phyloP scores from a whole-genome alignment of 345 rosid species.

The Gossypium anomalum region DNA sequence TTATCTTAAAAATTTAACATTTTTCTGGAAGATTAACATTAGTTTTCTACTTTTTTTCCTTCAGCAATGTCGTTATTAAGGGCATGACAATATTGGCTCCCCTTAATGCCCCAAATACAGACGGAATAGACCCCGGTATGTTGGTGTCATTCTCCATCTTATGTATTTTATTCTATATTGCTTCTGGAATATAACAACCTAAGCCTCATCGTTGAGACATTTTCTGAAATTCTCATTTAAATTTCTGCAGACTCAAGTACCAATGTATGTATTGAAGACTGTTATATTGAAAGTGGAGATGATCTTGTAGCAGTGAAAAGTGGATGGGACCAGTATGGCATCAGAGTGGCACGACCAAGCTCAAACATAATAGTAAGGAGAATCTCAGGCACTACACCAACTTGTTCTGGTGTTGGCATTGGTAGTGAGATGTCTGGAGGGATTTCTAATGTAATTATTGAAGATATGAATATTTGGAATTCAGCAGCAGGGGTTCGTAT shows the following conservation, averaged over 20 bases:
- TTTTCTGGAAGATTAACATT: not conserved
- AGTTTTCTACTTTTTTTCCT: conserved; percentile 10
- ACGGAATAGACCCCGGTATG: conserved; percentile 91
- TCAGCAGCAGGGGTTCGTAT: conserved; percentile 85
- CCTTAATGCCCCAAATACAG: conserved; percentile 90
- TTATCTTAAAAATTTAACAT: not conserved
- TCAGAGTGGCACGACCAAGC: conserved; percentile 73
- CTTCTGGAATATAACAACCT: not conserved
- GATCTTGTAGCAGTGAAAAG: conserved; percentile 95
- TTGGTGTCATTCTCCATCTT: not conserved
- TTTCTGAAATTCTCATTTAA: not conserved
- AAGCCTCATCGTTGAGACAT: not conserved
- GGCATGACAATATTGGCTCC: conserved; percentile 91
- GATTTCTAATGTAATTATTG: conserved; percentile 53
- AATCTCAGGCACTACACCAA: conserved; percentile 86
- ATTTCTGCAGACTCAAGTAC: conserved; percentile 67
- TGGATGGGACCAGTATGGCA: conserved; percentile 97
- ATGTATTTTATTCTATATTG: not conserved
- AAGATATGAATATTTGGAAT: conserved; percentile 78
- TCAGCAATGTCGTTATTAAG: conserved; percentile 79
- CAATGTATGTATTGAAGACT: conserved; percentile 85
- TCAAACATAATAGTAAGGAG: conserved; percentile 65
- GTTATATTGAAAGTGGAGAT: conserved; percentile 91
- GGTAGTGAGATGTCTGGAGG: conserved; percentile 99
- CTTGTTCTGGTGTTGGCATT: conserved; percentile 91